These are phyloP conservation scores for Geotrichum macrosporum DNA, from an alignment of 1,139 yeast genomes.

Conservation along the genomic window DNA sequence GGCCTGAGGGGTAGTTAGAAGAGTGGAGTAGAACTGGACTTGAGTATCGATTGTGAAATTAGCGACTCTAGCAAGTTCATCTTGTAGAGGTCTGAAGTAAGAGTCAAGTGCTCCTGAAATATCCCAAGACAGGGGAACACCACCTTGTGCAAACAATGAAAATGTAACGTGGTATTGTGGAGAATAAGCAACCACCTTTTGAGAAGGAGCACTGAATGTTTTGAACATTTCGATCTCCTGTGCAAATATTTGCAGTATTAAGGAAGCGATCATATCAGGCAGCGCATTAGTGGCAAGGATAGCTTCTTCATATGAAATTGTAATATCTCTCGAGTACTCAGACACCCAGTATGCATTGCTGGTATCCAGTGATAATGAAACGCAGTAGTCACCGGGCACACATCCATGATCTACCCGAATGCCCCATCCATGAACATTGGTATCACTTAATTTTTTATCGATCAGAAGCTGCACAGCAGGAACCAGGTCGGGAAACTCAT, in stretches of 20 bases:
- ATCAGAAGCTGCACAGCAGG: constrained; percentile 45
- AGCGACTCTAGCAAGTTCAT: constrained; percentile 48
- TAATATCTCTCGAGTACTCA: constrained; percentile 42
- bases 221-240: constrained; percentile 44
- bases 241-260: constrained; percentile 50
- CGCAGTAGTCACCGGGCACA: constrained; percentile 20
- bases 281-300: constrained; percentile 54
- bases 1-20: constrained; percentile 34
- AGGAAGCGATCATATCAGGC: constrained; percentile 58
- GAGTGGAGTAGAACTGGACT: constrained; percentile 60
- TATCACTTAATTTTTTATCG: constrained; percentile 31
- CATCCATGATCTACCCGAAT: constrained; percentile 13
- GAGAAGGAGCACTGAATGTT: constrained; percentile 16
- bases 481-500: constrained; percentile 42
- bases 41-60: constrained; percentile 77
- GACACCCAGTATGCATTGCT: constrained; percentile 37
- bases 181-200: constrained; percentile 44
- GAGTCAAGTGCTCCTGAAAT: constrained; percentile 44
- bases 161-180: constrained; percentile 64
- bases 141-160: constrained; percentile 57
- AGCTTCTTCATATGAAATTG: constrained; percentile 46
- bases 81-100: constrained; percentile 46
- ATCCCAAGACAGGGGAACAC: constrained; percentile 55
- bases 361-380: constrained; percentile 34
- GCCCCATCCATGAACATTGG: constrained; percentile 31